Evolutionary conservation across 2,329 filamentous ascomycete genomes (phyloP).

Genomic region (Aspergillus fumigatus): DNA sequence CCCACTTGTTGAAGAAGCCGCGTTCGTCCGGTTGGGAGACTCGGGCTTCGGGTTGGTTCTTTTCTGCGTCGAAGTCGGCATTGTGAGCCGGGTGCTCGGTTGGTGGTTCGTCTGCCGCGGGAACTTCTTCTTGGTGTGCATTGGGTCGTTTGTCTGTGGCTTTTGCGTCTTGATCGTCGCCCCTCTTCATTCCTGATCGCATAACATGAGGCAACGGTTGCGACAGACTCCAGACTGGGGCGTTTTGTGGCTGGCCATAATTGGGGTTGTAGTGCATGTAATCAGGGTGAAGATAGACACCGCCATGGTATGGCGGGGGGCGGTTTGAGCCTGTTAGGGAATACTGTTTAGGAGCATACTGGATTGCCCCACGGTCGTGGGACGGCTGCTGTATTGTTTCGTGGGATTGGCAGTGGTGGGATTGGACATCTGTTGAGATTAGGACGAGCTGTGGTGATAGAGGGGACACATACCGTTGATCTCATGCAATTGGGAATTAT

Average conservation of each 20-base stretch:
- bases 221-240: conserved; percentile 48
- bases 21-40: not conserved
- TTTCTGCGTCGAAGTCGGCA: not conserved
- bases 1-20: conserved; percentile 25
- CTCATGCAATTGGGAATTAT: no score
- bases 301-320: not conserved
- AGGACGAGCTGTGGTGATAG: no score
- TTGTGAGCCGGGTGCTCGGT: not conserved
- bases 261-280: conserved; percentile 43
- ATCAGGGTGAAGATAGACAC: conserved; percentile 10
- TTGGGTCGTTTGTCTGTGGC: conserved; percentile 5
- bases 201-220: conserved; percentile 50
- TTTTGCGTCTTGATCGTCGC: no score
- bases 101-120: not conserved
- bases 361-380: not conserved
- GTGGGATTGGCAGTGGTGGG: not conserved
- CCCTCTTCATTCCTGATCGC: conserved; percentile 47
- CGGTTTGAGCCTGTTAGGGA: not conserved
- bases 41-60: not conserved
- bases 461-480: no score
- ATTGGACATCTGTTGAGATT: not conserved
- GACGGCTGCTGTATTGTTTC: not conserved
- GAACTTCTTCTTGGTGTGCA: conserved; percentile 2
- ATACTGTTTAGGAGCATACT: not conserved
- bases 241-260: conserved; percentile 45